phyloP scores from a whole-genome alignment of 2,329 filamentous ascomycete species.

The Aspergillus intermedius region DNA sequence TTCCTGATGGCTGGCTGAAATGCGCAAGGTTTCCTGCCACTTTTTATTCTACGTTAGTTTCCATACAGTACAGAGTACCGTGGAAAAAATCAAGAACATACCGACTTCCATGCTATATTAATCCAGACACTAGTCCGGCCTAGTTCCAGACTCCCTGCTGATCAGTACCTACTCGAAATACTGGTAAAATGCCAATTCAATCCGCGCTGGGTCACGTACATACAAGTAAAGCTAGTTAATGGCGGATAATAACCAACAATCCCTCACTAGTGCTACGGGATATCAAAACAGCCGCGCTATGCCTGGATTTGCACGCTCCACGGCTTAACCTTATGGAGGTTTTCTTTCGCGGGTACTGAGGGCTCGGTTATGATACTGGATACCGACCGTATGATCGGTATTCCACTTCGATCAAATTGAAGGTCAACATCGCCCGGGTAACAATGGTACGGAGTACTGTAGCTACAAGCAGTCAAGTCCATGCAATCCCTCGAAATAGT shows the following conservation, averaged over 20 bases:
- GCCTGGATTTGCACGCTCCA: not conserved
- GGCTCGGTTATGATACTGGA: no score
- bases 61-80: no score
- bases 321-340: not conserved
- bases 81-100: not conserved
- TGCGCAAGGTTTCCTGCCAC: not conserved
- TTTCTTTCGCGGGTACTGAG: no score
- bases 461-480: no score
- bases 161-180: not conserved
- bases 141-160: not conserved
- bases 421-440: no score
- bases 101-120: not conserved
- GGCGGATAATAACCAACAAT: not conserved
- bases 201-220: not conserved
- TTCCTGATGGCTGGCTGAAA: not conserved
- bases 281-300: not conserved
- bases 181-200: not conserved
- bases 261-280: not conserved
- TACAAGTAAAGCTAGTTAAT: no score
- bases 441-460: no score
- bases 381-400: no score
- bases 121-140: not conserved
- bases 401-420: no score
- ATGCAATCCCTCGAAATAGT: no score
- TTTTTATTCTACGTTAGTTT: not conserved